A percentile compares a stretch with the other conserved stretches of the same genome.
Conservation (phyloP, 2,329 filamentous ascomycete species). For the Hymenoscyphus repandus region DNA sequence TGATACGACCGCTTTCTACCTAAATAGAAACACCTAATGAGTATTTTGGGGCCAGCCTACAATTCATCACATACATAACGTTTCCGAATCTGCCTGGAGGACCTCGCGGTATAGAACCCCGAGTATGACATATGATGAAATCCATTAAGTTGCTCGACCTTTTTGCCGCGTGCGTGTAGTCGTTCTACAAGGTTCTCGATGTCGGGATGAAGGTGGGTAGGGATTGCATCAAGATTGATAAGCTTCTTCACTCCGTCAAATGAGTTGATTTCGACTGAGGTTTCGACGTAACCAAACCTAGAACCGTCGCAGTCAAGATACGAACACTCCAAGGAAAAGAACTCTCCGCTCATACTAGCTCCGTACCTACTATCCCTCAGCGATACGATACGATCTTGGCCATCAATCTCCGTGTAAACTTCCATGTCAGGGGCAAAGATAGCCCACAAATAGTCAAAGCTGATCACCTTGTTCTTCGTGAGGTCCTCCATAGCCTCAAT, state of each 20-base stretch:
- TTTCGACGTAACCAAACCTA: conserved; percentile 16
- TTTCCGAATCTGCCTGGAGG: conserved; percentile 14
- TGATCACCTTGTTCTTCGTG: conserved; percentile 47
- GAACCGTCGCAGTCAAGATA: conserved; percentile 17
- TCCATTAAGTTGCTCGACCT: conserved; percentile 13
- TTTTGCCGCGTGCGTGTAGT: conserved; percentile 8
- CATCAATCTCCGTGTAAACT: conserved; percentile 15
- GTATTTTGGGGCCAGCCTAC: background rate
- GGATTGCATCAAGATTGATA: conserved; percentile 13
- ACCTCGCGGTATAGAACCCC: conserved; percentile 16
- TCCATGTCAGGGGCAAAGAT: conserved; percentile 25
- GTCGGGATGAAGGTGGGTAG: conserved; percentile 14
- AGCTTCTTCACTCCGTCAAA: conserved; percentile 13
- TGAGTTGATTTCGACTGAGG: conserved; percentile 11
- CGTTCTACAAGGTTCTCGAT: conserved; percentile 6
- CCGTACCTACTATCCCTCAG: conserved; percentile 23
- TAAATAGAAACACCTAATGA: conserved; percentile 5
- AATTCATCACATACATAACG: conserved; percentile 12
- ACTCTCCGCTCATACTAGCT: conserved; percentile 15
- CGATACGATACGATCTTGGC: conserved; percentile 12
- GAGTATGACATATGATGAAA: conserved; percentile 18
- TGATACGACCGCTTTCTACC: conserved; percentile 17
- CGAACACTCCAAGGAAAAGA: conserved; percentile 11
- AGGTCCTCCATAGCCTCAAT: conserved; percentile 48
- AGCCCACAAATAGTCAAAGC: conserved; percentile 47